phyloP scores from a whole-genome alignment of 164 flowering plant species.

The Santalum album region DNA sequence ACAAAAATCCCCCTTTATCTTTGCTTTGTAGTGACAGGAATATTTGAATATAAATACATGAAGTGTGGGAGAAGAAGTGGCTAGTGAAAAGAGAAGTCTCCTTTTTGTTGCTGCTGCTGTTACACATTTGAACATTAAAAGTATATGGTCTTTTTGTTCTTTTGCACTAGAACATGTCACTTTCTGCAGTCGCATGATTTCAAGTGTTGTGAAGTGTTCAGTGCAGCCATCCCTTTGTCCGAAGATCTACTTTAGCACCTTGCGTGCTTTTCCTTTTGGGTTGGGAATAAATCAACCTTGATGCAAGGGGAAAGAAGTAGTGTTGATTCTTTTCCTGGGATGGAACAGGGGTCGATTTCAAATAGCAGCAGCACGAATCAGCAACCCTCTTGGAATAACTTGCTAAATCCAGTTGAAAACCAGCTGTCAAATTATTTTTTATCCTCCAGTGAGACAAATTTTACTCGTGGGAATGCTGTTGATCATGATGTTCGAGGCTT shows the following conservation, averaged over 20 bases:
- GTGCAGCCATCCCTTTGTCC: neutral
- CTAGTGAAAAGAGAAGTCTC: neutral
- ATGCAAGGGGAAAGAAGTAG: constrained; percentile 64
- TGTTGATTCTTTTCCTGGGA: constrained; percentile 35
- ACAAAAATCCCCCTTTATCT: neutral
- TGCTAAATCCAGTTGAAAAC: constrained; percentile 33
- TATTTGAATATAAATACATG: neutral
- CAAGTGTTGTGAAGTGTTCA: constrained; percentile 4
- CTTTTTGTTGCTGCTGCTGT: neutral
- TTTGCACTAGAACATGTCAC: neutral
- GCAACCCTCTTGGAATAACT: constrained; percentile 34
- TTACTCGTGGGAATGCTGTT: constrained; percentile 19
- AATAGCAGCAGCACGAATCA: constrained; percentile 28
- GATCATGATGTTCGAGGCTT: constrained; percentile 28
- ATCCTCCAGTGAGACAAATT: constrained; percentile 25
- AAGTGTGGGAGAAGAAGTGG: neutral
- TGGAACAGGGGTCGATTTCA: constrained; percentile 46
- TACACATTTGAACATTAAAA: neutral
- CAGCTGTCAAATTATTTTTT: constrained; percentile 26
- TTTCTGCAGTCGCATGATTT: constrained; percentile 1
- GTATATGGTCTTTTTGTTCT: neutral
- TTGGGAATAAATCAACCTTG: constrained; percentile 5
- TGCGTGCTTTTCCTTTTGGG: neutral
- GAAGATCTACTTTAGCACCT: constrained; percentile 4
- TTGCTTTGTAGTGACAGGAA: neutral